Conservation (phyloP, 441 rosid species). For the Bocquillonia castaneifolia region DNA sequence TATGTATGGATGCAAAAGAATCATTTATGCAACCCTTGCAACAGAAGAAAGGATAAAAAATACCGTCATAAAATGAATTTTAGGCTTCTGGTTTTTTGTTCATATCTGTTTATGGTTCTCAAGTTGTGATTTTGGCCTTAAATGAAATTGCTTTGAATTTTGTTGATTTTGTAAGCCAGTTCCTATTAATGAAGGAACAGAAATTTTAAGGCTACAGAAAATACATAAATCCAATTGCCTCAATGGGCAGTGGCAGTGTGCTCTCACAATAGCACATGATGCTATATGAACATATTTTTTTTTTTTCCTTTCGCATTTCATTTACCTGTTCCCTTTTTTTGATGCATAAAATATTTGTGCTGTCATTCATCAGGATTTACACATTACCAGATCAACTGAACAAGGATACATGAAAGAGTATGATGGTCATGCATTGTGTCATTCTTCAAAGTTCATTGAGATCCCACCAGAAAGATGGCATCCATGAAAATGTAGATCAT, state of each 20-base stretch:
- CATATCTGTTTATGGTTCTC: not conserved
- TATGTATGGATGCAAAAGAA: conserved; percentile 1
- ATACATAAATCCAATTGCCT: not conserved
- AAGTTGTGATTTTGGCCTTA: not conserved
- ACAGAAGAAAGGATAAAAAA: not conserved
- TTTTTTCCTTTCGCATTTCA: not conserved
- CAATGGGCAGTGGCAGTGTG: not conserved
- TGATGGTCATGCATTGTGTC: not conserved
- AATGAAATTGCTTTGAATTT: not conserved
- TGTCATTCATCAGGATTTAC: not conserved
- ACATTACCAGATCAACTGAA: not conserved
- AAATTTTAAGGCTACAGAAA: not conserved
- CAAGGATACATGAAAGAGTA: not conserved
- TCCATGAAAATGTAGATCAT: not conserved
- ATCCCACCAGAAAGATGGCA: conserved; percentile 7
- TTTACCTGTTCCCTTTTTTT: not conserved
- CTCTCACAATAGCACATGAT: not conserved
- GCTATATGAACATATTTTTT: not conserved
- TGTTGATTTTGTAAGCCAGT: not conserved
- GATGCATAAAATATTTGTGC: not conserved
- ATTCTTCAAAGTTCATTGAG: not conserved
- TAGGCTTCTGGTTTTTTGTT: not conserved
- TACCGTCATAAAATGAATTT: not conserved
- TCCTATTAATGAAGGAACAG: not conserved
- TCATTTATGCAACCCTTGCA: not conserved